Evolutionary conservation across 2,329 filamentous ascomycete genomes (phyloP), one percentile per base, ranked within the genome.

Genomic region (Tympanopsis confertula): DNA sequence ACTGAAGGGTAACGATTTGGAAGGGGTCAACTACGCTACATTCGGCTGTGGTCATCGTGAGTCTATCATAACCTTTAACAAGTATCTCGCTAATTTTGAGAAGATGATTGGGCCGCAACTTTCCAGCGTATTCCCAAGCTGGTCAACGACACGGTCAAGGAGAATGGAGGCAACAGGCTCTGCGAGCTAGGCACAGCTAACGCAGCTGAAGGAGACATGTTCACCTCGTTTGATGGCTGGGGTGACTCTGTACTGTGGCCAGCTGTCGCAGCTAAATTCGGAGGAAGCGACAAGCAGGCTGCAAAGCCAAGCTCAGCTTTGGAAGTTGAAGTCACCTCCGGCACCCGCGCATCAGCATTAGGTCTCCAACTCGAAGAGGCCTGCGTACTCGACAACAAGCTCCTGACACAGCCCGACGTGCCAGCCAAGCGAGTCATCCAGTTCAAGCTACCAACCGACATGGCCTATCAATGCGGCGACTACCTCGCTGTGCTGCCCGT

Each of bases 401-500:
- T 57, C 2, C 53, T 73, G n/a, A 68, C 67, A 1, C 48, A 58
- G 2, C 51, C 57, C 2, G 62, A 54, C 1, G 57, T 56, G 19
- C 58, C 65, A 3, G 57, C 57, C 20, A 72, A 74, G 56, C 56
- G 62, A 12, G 55, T 65, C 20, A 58, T 71, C 12, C 62, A 65
- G 14, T 68, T 75, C 12, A 65, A 64, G 33, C 54, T 79, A 2
- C 74, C 74, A 0, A 63, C 61, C 0, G 65, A 65, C 30, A 59
- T 66, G 57, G 61, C 57, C 1, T 80, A 79, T 48, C 62, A 65
- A 22, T 65, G 69, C 13, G 76, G 74, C n/a, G 76, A 80, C 47
- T 79, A 80, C 46, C 62, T 80, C 5, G 69, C 71, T 1, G 59
- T 77, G 3, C 57, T 77, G 1, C 76, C 76, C 2, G 55, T 76